phyloP scores from a whole-genome alignment of 1,284 basidiomycete species.

The Leccinum colubrinum region DNA sequence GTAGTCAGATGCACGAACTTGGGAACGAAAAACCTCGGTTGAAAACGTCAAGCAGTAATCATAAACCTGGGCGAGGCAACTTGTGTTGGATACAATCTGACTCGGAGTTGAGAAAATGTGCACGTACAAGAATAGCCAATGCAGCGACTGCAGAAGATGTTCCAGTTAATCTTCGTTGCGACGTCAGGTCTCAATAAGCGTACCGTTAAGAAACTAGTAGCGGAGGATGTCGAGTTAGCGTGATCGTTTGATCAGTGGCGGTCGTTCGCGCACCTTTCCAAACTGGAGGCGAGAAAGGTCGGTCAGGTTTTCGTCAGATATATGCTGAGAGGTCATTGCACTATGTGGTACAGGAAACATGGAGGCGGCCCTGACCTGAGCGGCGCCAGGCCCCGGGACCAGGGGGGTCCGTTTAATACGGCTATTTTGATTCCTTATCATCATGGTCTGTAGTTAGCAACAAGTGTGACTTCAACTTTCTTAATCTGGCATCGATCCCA shows the following conservation, averaged over 20 bases:
- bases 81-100: background rate
- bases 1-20: too few relatives aligned
- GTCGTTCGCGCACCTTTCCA: conserved; percentile 15
- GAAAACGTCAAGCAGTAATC: background rate
- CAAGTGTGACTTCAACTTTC: too few relatives aligned
- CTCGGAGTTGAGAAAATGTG: background rate
- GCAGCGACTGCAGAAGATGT: conserved; percentile 19
- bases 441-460: background rate
- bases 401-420: too few relatives aligned
- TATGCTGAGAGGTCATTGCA: too few relatives aligned
- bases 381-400: too few relatives aligned
- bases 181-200: background rate
- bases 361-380: too few relatives aligned
- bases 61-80: background rate
- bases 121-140: conserved; percentile 18
- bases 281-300: conserved; percentile 11
- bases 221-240: background rate
- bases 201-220: conserved; percentile 27
- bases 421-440: background rate
- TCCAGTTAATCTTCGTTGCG: too few relatives aligned
- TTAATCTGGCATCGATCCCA: background rate
- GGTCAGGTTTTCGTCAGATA: too few relatives aligned
- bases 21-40: conserved; percentile 13
- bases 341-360: background rate
- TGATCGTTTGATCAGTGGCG: background rate